These are phyloP conservation scores for Fagopyrum tataricum DNA, from an alignment of 148 eudicot genomes.

Conservation along the genomic window DNA sequence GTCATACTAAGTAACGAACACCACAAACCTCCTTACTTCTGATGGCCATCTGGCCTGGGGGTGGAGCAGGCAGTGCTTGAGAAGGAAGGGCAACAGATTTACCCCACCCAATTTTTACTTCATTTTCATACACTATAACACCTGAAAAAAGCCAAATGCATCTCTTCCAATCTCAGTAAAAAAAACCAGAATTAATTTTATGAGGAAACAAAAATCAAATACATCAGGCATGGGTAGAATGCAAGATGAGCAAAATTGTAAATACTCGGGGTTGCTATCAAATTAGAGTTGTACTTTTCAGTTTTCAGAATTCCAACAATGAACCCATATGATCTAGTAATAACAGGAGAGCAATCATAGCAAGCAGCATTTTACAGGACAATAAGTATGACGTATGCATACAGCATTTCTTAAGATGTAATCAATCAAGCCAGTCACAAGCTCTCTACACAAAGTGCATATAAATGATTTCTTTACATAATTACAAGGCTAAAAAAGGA, in stretches of 20 bases:
- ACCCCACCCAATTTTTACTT: conserved; percentile 99
- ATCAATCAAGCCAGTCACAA: no score
- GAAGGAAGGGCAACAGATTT: conserved; percentile 97
- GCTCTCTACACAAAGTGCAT: background rate
- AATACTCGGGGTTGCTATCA: background rate
- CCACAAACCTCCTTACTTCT: conserved; percentile 89
- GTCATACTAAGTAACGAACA: conserved; percentile 8
- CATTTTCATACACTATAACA: conserved; percentile 87
- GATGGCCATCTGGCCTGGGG: conserved; percentile 99
- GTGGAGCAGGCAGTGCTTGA: conserved; percentile 98
- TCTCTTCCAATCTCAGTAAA: background rate
- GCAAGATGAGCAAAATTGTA: background rate
- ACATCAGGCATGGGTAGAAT: background rate
- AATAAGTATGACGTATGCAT: background rate
- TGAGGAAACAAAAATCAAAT: background rate
- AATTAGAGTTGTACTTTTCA: background rate
- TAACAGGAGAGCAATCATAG: no score
- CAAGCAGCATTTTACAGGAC: background rate
- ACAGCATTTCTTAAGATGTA: background rate
- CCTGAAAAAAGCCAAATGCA: conserved; percentile 35
- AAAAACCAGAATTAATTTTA: background rate
- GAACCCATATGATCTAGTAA: background rate
- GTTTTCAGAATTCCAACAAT: background rate
- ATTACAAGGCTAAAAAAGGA: no score
- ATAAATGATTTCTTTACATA: background rate